Evolutionary conservation across 1,284 basidiomycete species (phyloP), one percentile per base, ranked within the genome.

Genomic region (Cutaneotrichosporon curvatum): DNA sequence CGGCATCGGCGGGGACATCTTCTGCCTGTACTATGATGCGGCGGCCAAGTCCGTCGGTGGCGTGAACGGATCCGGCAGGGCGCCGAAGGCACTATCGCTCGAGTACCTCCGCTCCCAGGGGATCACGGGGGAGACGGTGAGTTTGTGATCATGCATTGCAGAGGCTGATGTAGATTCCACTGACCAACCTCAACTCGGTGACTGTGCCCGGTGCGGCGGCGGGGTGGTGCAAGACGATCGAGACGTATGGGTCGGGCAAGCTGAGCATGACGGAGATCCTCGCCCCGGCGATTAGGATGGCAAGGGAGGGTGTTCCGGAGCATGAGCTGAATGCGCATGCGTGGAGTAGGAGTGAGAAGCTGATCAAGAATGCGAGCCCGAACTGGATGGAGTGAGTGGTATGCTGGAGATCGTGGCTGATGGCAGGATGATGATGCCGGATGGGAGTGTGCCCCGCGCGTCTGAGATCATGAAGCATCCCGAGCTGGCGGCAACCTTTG

Each of bases 131-230:
- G 61, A 70, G 35, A 75, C 70, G 30, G 64, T 66, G 38, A 23
- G 63, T 55, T 4, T 21, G 6, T 23, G 20, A 14, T 3, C 7
- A 8, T n/a, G 7, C 10, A 4, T 6, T 18, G 23, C 23, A 6
- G 7, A 8, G 22, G 32, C 44, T 40, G 37, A 46, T 32, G 11
- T 45, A 75, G 35, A 87, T 91, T 48, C 86, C 86, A 1, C 65
- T 77, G 9, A 81, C 77, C 3, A 82, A 90, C 63, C 71, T 94
- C 33, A 92, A 94, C 65, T 78, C 83, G 12, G 91, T 91, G 6
- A 97, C 94, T 0, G 90, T 96, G 3, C 94, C 94, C 51, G 90
- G 92, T 38, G 85, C 87, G 16, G 86, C 91, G 1, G 87, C 89
- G 18, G 87, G 88, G 11, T 97, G 92, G 91, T 77, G 86, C 25